Evolutionary conservation across 2,329 filamentous ascomycete species (phyloP).

Genomic region (Cladosporium colombiae): DNA sequence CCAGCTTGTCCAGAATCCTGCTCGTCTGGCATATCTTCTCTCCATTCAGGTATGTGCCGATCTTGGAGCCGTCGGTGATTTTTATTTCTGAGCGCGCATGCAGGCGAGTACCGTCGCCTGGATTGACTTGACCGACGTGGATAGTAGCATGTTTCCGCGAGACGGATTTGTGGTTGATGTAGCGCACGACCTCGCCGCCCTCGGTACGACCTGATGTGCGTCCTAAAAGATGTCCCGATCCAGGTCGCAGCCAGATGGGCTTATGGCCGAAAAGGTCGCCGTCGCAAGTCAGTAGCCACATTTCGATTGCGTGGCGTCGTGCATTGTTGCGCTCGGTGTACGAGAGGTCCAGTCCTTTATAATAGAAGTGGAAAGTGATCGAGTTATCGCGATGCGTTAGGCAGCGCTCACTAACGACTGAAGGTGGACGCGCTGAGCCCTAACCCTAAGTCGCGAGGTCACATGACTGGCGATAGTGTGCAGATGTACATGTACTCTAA

Average conservation of each 20-base stretch:
- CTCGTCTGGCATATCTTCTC: conserved; percentile 63
- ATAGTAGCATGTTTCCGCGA: conserved; percentile 87
- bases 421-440: neutral
- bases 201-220: conserved; percentile 63
- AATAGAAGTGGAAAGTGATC: neutral
- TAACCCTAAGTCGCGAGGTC: neutral
- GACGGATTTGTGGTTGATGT: conserved; percentile 77
- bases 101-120: conserved; percentile 61
- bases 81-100: conserved; percentile 68
- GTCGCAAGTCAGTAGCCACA: conserved; percentile 59
- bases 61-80: conserved; percentile 81
- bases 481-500: neutral
- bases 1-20: conserved; percentile 57
- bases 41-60: conserved; percentile 77
- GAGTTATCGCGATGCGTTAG: neutral
- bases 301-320: conserved; percentile 28
- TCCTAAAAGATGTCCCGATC: conserved; percentile 82
- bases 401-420: neutral
- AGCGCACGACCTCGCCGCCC: conserved; percentile 53
- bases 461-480: neutral
- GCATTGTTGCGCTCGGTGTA: neutral
- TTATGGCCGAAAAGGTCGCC: conserved; percentile 55
- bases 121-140: conserved; percentile 63
- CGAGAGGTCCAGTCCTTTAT: neutral
- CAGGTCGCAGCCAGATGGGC: conserved; percentile 76